Conservation (phyloP, 2,329 filamentous ascomycete genomes). For the Tolypocladium tundrense region DNA sequence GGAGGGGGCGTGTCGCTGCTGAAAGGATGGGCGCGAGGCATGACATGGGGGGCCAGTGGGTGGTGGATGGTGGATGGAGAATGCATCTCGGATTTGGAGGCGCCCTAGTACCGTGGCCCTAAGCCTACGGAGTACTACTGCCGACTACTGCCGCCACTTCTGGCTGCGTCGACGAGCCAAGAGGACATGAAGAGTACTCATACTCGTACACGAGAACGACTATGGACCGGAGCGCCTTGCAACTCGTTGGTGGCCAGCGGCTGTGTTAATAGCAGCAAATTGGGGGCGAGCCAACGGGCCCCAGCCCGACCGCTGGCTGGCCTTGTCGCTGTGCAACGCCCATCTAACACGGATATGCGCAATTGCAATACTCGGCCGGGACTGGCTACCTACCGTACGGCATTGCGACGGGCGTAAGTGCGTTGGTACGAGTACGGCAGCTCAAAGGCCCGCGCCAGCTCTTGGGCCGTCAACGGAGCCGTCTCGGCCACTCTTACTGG, state of each 20-base stretch:
- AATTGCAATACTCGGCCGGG: background rate
- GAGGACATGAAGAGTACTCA: background rate
- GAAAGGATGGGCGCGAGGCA: background rate
- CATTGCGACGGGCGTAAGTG: background rate
- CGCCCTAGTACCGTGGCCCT: background rate
- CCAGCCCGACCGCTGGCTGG: background rate
- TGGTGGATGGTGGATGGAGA: background rate
- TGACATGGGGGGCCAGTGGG: background rate
- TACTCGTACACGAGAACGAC: no score
- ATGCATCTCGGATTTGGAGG: background rate
- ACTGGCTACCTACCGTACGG: background rate
- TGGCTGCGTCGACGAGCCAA: background rate
- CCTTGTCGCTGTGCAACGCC: background rate
- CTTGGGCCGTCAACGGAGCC: background rate
- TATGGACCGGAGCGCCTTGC: background rate
- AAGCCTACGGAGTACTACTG: background rate
- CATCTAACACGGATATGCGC: background rate
- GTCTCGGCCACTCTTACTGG: background rate
- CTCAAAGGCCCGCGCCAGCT: background rate
- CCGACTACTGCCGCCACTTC: background rate
- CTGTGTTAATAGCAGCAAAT: background rate
- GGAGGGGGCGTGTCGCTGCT: conserved; percentile 1
- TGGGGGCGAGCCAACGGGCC: no score
- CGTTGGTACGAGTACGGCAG: background rate
- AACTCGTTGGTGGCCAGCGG: background rate